phyloP scores from a whole-genome alignment of 495 filamentous ascomycete species.

The Tuber magnatum region DNA sequence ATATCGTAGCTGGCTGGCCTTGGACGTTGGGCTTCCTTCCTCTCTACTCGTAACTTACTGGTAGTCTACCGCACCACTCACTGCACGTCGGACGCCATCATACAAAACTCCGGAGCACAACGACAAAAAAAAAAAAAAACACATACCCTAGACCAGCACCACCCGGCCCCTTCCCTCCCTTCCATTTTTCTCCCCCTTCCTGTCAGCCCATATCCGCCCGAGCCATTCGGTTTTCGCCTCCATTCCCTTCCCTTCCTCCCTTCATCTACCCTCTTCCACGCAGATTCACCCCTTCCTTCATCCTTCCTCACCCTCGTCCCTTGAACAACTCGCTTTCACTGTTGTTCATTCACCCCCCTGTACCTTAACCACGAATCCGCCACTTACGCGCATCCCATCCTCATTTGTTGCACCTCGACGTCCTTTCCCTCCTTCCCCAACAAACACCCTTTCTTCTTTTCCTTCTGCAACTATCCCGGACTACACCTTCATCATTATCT shows the following conservation, averaged over 20 bases:
- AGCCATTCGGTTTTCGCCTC: conserved; percentile 23
- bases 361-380: conserved; percentile 23
- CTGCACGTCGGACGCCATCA: not conserved
- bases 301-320: conserved; percentile 8
- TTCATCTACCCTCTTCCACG: conserved; percentile 15
- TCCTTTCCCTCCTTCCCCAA: conserved; percentile 19
- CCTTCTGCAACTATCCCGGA: conserved; percentile 15
- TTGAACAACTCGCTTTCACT: conserved; percentile 10
- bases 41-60: not conserved
- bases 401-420: conserved; percentile 10
- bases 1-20: not conserved
- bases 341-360: conserved; percentile 17
- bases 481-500: conserved; percentile 5
- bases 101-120: not conserved
- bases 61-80: not conserved
- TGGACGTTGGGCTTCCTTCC: not conserved
- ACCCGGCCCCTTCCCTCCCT: conserved; percentile 17
- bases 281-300: conserved; percentile 13
- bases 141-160: not conserved
- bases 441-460: conserved; percentile 20
- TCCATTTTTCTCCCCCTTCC: conserved; percentile 18
- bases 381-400: conserved; percentile 13
- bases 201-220: conserved; percentile 13
- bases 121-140: not conserved
- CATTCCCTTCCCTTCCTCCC: conserved; percentile 27